Base-by-base conservation (phyloP, 371 early-diverging fungal genomes). In the Basidiobolus heterosporus region DNA sequence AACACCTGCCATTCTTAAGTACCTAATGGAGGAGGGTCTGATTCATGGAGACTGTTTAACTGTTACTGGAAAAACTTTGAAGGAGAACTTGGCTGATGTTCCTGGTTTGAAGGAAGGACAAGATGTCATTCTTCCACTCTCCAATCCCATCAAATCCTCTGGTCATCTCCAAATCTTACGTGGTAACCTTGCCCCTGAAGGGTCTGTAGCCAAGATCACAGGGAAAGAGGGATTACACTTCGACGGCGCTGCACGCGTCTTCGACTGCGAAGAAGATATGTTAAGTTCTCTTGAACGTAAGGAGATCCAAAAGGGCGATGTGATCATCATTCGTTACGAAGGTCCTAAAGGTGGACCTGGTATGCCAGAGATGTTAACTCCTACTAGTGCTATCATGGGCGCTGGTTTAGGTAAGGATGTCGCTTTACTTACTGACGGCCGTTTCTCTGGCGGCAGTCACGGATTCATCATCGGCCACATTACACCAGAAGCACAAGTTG, bases 391-490 rank as follows among this genome's bases (percentile, higher is more conserved):
- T 17, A 88, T 96, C 57, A 96, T 96, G 91, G 97, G 97, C 24
- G 97, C 97, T 18, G 97, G 97, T 7, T 75, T 96, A 39, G 94
- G 97, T 54, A 78, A 93, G 44, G 86, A 92, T 60, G 93, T 94
- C 40, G 94, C 94, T 1, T 69, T 96, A 46, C 60, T 96, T 45
- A 96, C 97, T 9, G 97, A 96, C 53, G 97, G 94, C 37, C 82
- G 94, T 44, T 96, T 96, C 81, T 91, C 91, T 38, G 97, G 97
- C 50, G 97, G 89, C 16, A 81, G 82, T 58, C 97, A 96, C 62
- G 92, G 94, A 20, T 96, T 94, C 57, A 92, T 96, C 53, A 89
- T 94, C 55, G 94, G 97, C n/a, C 97, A 96, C 62, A 82, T 96
- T 49, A 79, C 90, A 4, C 97, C 97, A 9, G 97, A 96, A 67